phyloP scores from a whole-genome alignment of 345 rosid species.

The Brassica juncea region DNA sequence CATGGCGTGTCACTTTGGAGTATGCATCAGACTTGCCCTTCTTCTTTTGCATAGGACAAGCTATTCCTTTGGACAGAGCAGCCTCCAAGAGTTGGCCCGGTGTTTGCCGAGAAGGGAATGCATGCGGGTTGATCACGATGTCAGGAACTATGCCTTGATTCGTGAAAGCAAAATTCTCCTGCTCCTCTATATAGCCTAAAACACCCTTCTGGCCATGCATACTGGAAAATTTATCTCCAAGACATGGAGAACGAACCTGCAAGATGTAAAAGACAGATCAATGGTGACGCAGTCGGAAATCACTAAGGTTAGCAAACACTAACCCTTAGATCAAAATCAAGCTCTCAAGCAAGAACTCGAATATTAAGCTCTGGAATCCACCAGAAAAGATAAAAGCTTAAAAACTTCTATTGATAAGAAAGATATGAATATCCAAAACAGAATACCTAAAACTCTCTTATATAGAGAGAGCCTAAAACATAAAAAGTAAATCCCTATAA shows the following conservation, averaged over 20 bases:
- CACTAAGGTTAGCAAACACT: no score
- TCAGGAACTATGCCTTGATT: constrained; percentile 92
- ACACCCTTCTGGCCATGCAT: constrained; percentile 99
- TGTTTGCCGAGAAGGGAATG: constrained; percentile 93
- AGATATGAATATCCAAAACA: no score
- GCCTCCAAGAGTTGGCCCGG: constrained; percentile 95
- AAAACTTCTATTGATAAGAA: no score
- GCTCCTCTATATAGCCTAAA: constrained; percentile 82
- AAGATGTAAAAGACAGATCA: constrained; percentile 18
- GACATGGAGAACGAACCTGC: constrained; percentile 82
- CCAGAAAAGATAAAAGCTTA: no score
- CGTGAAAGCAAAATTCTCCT: constrained; percentile 90
- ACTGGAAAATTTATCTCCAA: constrained; percentile 95
- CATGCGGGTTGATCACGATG: constrained; percentile 83
- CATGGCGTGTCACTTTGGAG: constrained; percentile 59
- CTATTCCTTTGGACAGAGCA: constrained; percentile 90
- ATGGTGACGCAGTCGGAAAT: no score
- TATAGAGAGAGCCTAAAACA: no score
- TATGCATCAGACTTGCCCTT: constrained; percentile 42
- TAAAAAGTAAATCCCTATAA: no score
- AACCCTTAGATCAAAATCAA: no score
- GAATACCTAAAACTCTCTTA: no score
- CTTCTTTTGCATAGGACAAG: constrained; percentile 49
- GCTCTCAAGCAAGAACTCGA: no score
- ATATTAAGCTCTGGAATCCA: no score